phyloP scores from a whole-genome alignment of 805 yeast species.

The Barnettozyma botsteinii region DNA sequence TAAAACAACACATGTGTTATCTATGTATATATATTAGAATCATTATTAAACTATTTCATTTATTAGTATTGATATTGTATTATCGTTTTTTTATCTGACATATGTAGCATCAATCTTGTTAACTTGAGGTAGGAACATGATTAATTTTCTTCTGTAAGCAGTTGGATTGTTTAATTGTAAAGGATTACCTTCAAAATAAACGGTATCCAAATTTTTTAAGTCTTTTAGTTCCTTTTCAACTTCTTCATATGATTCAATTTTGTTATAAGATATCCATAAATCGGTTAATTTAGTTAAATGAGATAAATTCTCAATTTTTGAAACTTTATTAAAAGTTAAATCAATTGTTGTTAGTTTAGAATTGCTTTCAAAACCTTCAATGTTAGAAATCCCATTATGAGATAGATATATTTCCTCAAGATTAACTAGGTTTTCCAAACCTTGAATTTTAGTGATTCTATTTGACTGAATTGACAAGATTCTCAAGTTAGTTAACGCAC shows the following conservation, averaged over 20 bases:
- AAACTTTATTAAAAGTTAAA: conserved; percentile 67
- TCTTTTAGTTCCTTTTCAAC: conserved; percentile 59
- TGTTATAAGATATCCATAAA: conserved; percentile 86
- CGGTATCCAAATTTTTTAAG: conserved; percentile 69
- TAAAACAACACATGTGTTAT: background rate
- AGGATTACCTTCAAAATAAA: conserved; percentile 93
- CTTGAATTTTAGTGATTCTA: conserved; percentile 70
- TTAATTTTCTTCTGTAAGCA: conserved; percentile 78
- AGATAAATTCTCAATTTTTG: conserved; percentile 53
- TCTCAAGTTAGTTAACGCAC: conserved; percentile 52
- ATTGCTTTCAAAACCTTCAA: conserved; percentile 76
- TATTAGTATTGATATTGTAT: background rate
- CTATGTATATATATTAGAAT: background rate
- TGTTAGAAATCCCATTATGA: conserved; percentile 67
- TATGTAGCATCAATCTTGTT: conserved; percentile 90
- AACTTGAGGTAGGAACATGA: conserved; percentile 61
- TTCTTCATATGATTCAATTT: conserved; percentile 61
- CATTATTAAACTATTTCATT: too few species aligned
- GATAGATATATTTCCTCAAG: conserved; percentile 85
- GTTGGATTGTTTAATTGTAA: conserved; percentile 68
- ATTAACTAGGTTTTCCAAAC: conserved; percentile 62
- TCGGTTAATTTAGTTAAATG: conserved; percentile 77
- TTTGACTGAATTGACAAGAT: conserved; percentile 88
- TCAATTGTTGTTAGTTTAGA: conserved; percentile 67
- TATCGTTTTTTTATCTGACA: conserved; percentile 26